phyloP scores from a whole-genome alignment of 306 rosid genomes.

The Fagus crenata region DNA sequence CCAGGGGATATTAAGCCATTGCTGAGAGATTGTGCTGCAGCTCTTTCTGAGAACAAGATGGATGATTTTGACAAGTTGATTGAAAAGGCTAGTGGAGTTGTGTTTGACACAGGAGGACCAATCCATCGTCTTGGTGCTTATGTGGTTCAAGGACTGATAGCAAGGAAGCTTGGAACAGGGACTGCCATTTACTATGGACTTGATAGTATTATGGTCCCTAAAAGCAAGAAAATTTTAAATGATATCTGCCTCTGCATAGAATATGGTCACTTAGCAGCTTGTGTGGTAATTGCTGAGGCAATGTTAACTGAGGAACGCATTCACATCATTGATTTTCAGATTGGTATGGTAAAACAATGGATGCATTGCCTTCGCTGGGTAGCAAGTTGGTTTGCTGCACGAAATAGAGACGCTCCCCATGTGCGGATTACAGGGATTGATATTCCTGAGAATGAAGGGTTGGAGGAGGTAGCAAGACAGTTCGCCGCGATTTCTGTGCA shows the following conservation, averaged over 20 bases:
- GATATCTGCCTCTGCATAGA: constrained; percentile 91
- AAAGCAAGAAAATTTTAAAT: constrained; percentile 63
- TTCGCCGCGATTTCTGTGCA: constrained; percentile 57
- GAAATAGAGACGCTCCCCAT: constrained; percentile 79
- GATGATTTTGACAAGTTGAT: too few species aligned
- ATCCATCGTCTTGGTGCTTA: too few species aligned
- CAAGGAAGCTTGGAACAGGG: constrained; percentile 79
- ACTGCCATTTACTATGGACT: constrained; percentile 69
- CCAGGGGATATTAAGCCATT: constrained; percentile 57
- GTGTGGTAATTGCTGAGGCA: constrained; percentile 92
- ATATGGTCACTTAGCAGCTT: constrained; percentile 97
- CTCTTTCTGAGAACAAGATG: constrained; percentile 37
- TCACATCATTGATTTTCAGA: constrained; percentile 91
- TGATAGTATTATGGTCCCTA: constrained; percentile 70
- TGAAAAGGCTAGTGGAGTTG: too few species aligned
- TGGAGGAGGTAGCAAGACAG: constrained; percentile 58
- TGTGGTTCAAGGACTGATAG: constrained; percentile 76
- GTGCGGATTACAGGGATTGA: constrained; percentile 87
- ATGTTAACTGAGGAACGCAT: constrained; percentile 73
- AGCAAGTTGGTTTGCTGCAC: constrained; percentile 70
- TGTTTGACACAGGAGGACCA: too few species aligned
- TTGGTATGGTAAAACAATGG: constrained; percentile 92
- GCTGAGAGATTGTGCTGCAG: constrained; percentile 77
- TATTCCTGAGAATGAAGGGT: constrained; percentile 65
- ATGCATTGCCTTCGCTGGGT: constrained; percentile 65